Evolutionary conservation across 805 yeast genomes (phyloP).

Genomic region (Metschnikowia reukaufii): DNA sequence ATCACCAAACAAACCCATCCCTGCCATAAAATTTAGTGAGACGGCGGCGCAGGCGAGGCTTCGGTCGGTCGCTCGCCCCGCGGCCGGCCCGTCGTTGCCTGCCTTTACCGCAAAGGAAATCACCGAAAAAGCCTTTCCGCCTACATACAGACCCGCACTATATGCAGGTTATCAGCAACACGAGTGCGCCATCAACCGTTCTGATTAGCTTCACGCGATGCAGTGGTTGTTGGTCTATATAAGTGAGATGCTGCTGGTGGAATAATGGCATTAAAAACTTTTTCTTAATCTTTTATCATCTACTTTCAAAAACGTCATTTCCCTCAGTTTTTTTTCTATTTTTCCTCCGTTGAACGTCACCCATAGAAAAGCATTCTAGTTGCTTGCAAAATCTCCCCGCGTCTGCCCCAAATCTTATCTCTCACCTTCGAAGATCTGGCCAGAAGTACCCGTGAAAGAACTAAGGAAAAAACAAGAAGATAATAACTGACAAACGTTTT

Average conservation of each 20-base stretch:
- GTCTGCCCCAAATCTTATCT: slow-evolving; percentile 6
- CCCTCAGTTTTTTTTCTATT: too few species aligned
- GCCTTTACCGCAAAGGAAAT: slow-evolving; percentile 10
- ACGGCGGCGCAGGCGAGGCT: background rate
- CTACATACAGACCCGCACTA: background rate
- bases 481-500: background rate
- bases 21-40: background rate
- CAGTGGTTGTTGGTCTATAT: slow-evolving; percentile 5
- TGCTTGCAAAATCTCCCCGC: background rate
- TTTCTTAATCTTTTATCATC: background rate
- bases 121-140: slow-evolving; percentile 8
- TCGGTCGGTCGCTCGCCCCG: slow-evolving; percentile 8
- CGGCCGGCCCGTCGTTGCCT: slow-evolving; percentile 14
- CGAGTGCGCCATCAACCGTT: background rate
- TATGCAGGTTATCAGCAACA: slow-evolving; percentile 9
- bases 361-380: background rate
- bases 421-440: slow-evolving; percentile 11
- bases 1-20: background rate
- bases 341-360: background rate
- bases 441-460: background rate
- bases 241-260: background rate
- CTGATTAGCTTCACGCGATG: slow-evolving; percentile 3
- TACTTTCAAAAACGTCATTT: too few species aligned
- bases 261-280: background rate
- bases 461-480: too few species aligned